Evolutionary conservation across 768 basidiomycete genomes (phyloP).

Genomic region (Porpolomopsis calyptriformis): DNA sequence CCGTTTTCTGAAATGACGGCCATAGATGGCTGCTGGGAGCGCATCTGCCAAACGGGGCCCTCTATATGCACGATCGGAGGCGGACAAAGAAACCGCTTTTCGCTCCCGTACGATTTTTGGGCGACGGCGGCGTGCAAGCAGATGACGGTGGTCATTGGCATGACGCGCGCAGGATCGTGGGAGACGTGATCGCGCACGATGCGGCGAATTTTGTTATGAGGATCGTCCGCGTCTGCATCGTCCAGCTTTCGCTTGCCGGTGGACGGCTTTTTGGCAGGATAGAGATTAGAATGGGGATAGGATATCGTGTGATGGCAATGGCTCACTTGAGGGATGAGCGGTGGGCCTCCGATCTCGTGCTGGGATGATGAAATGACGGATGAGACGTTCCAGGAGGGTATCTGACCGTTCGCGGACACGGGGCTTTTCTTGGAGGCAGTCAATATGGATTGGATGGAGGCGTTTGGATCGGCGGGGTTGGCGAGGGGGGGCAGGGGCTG

Average conservation of each 20-base stretch:
- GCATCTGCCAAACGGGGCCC: slow-evolving; percentile 79
- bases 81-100: slow-evolving; percentile 89
- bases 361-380: slow-evolving; percentile 7
- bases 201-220: slow-evolving; percentile 72
- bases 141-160: slow-evolving; percentile 85
- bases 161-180: slow-evolving; percentile 61
- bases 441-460: slow-evolving; percentile 41
- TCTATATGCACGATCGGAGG: slow-evolving; percentile 90
- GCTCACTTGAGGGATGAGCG: slow-evolving; percentile 31
- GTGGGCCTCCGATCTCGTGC: slow-evolving; percentile 9
- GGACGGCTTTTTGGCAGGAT: slow-evolving; percentile 23
- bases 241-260: slow-evolving; percentile 71
- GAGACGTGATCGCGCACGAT: slow-evolving; percentile 76
- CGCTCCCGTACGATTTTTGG: slow-evolving; percentile 93
- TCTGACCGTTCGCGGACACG: slow-evolving; percentile 30
- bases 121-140: slow-evolving; percentile 89
- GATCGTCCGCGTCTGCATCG: slow-evolving; percentile 48
- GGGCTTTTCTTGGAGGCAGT: slow-evolving; percentile 39
- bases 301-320: slow-evolving; percentile 3
- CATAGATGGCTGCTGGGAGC: slow-evolving; percentile 74
- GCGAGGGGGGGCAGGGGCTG: slow-evolving; percentile 16
- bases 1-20: slow-evolving; percentile 76
- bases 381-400: slow-evolving; percentile 30
- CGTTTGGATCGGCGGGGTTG: slow-evolving; percentile 28
- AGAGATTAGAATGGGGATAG: slow-evolving; percentile 2